Base-by-base conservation (phyloP, 192 early-diverging fungal genomes). In the Thoreauomyces humboldtii region DNA sequence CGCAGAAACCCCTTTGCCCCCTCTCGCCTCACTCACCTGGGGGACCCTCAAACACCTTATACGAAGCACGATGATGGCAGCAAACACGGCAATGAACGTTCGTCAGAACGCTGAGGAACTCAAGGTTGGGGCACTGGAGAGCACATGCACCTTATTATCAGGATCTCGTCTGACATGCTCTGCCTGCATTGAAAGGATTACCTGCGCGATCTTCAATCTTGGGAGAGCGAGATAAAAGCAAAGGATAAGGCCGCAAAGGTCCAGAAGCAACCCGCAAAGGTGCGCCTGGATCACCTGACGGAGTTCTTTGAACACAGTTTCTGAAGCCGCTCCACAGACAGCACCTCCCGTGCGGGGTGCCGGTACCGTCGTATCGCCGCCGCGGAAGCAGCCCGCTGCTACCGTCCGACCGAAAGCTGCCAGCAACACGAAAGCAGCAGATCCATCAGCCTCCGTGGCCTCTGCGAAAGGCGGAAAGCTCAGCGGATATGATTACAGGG, bases 191-290 rank as follows among this genome's bases (percentile, higher is more conserved):
- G 0, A 11, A 21, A 38, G 72, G 32, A 44, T 11, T 62, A 41
- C 45, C 47, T 81, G 35, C n/a, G 41, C 17, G 80, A 76, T 14
- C 65, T 81, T n/a, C 31, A 73, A 7, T 47, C 35, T 15, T 81
- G 80, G 80, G 76, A 81, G 59, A 70, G 66, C 21, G 70, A 74
- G 24, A 70, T 81, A 48, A 77, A 81, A 70, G 48, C 33, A 22
- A 70, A 69, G 47, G 63, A 71, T 28, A 28, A 63, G 32, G 43
- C 54, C n/a, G 55, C 65, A 3, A 58, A 22, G 21, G 25, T 27
- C 11, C 28, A 9, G 14, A 9, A 1, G 14, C 15, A 9, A 31
- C 33, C 31, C 9, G 48, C 33, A 24, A 14, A 63, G 61, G 61
- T n/a, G n/a, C n/a, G n/a, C n/a, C n/a, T n/a, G n/a, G n/a, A n/a